Evolutionary conservation across 1,284 basidiomycete genomes (phyloP).

Genomic region (Rhizopogon hawkerae): DNA sequence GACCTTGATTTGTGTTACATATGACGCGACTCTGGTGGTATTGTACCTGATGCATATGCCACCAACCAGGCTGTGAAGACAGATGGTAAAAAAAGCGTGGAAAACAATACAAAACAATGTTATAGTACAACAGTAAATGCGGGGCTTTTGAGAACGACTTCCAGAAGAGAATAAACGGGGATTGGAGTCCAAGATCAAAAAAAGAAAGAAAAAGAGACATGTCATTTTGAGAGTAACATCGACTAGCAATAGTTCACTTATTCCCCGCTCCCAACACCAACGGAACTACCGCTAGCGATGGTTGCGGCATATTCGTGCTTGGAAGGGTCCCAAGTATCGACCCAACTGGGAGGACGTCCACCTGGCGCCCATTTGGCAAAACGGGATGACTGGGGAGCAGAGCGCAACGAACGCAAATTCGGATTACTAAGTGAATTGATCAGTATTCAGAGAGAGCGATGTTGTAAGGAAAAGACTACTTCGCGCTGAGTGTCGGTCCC

Average conservation of each 20-base stretch:
- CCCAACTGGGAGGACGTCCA: slow-evolving; percentile 26
- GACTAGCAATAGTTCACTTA: slow-evolving; percentile 4
- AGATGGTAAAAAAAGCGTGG: background rate
- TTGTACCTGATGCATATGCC: background rate
- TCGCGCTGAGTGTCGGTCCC: slow-evolving; percentile 48
- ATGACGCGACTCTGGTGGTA: background rate
- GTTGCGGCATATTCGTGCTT: slow-evolving; percentile 29
- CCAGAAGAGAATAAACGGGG: background rate
- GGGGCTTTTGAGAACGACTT: background rate
- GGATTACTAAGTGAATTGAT: slow-evolving; percentile 19
- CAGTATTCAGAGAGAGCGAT: background rate
- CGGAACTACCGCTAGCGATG: slow-evolving; percentile 23
- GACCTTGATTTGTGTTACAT: background rate
- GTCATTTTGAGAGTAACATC: background rate
- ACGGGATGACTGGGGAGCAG: slow-evolving; percentile 11
- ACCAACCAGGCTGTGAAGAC: background rate
- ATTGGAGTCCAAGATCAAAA: no score
- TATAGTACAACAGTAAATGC: background rate
- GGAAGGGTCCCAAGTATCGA: slow-evolving; percentile 22
- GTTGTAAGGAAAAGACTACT: slow-evolving; percentile 28
- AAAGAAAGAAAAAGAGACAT: background rate
- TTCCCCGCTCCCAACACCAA: slow-evolving; percentile 17
- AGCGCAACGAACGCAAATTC: slow-evolving; percentile 13
- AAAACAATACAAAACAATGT: background rate
- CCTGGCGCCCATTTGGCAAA: slow-evolving; percentile 24